Evolutionary conservation across 2,329 filamentous ascomycete species (phyloP).

Genomic region (Nothophaeocryptopus gaeumannii): DNA sequence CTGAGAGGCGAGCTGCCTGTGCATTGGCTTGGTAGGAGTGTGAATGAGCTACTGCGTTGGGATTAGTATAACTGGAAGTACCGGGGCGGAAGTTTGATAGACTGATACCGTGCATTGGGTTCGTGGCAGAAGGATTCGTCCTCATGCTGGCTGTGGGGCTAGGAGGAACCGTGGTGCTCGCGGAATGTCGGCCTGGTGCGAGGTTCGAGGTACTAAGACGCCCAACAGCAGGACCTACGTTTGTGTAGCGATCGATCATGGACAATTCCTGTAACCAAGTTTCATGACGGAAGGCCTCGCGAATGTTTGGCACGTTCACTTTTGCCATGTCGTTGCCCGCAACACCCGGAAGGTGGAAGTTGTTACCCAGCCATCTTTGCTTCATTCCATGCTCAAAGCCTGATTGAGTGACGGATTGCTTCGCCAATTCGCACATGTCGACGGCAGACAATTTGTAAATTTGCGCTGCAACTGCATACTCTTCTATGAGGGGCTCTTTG

Average conservation of each 20-base stretch:
- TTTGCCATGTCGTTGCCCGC: slow-evolving; percentile 90
- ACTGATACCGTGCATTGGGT: slow-evolving; percentile 27
- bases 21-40: slow-evolving; percentile 29
- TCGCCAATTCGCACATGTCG: slow-evolving; percentile 97
- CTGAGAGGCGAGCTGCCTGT: slow-evolving; percentile 40
- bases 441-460: slow-evolving; percentile 97
- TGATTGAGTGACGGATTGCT: slow-evolving; percentile 91
- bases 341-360: slow-evolving; percentile 74
- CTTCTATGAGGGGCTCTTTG: slow-evolving; percentile 95
- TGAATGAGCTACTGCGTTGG: slow-evolving; percentile 33
- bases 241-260: slow-evolving; percentile 58
- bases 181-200: slow-evolving; percentile 19
- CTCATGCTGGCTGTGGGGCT: slow-evolving; percentile 42
- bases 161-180: slow-evolving; percentile 23
- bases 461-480: slow-evolving; percentile 95
- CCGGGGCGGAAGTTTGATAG: slow-evolving; percentile 21
- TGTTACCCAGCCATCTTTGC: slow-evolving; percentile 81
- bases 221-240: slow-evolving; percentile 16
- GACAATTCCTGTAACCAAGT: slow-evolving; percentile 79
- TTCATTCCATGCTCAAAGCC: slow-evolving; percentile 89
- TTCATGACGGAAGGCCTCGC: slow-evolving; percentile 84
- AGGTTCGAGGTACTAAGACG: slow-evolving; percentile 31
- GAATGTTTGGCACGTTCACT: slow-evolving; percentile 91
- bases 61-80: slow-evolving; percentile 8
- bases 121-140: slow-evolving; percentile 40